Evolutionary conservation across 345 rosid species (phyloP).

Genomic region (Ailanthus altissimus): DNA sequence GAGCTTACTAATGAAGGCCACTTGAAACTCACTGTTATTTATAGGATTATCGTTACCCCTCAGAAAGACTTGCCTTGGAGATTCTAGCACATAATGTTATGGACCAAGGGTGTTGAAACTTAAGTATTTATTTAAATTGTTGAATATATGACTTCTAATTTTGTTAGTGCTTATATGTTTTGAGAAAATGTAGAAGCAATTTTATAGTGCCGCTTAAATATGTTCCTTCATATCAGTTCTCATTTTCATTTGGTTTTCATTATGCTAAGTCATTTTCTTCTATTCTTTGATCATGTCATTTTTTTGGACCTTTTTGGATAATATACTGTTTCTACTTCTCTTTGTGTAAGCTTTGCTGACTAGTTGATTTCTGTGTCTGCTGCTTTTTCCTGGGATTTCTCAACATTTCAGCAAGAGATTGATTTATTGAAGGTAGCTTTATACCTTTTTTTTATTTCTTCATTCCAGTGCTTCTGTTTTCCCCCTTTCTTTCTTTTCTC

Average conservation of each 20-base stretch:
- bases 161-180: too few relatives aligned
- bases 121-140: too few relatives aligned
- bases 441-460: neutral
- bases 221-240: neutral
- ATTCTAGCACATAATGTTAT: too few relatives aligned
- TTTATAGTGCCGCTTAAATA: too few relatives aligned
- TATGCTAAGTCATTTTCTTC: neutral
- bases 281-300: neutral
- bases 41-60: too few relatives aligned
- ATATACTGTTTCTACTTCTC: constrained; percentile 10
- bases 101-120: too few relatives aligned
- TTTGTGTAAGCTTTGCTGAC: constrained; percentile 35
- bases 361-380: constrained; percentile 33
- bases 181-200: too few relatives aligned
- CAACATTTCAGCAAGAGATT: constrained; percentile 88
- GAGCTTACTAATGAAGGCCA: too few relatives aligned
- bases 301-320: neutral
- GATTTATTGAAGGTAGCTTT: constrained; percentile 85
- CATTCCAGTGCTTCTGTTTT: neutral
- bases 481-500: neutral
- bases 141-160: too few relatives aligned
- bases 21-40: too few relatives aligned
- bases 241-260: neutral
- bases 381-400: constrained; percentile 31
- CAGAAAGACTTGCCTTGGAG: too few relatives aligned